Conservation (phyloP, 2,329 filamentous ascomycete genomes). For the Scedosporium minutisporum region DNA sequence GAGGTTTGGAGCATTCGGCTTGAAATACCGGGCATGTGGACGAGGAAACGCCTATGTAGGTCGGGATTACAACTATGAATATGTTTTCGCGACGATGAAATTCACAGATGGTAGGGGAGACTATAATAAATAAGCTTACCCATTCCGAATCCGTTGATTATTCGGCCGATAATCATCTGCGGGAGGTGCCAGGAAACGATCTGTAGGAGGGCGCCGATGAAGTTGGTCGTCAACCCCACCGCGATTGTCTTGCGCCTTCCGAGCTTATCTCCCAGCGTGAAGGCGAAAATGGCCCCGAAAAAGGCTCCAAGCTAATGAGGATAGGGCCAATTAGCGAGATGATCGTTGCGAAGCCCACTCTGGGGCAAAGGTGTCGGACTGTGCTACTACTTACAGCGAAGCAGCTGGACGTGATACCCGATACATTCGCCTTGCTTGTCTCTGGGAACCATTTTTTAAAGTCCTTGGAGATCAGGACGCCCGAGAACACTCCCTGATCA, state of each 20-base stretch:
- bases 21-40: conserved; percentile 25
- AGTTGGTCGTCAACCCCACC: conserved; percentile 21
- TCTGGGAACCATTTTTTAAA: conserved; percentile 28
- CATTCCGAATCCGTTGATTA: conserved; percentile 31
- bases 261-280: conserved; percentile 21
- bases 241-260: conserved; percentile 22
- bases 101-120: not conserved
- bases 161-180: conserved; percentile 30
- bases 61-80: not conserved
- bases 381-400: conserved; percentile 25
- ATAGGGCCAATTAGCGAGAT: not conserved
- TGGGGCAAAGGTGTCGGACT: not conserved
- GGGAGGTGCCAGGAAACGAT: conserved; percentile 23
- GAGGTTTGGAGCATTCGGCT: conserved; percentile 21
- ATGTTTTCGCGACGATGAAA: not conserved
- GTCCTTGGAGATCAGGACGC: conserved; percentile 29
- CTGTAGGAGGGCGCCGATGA: conserved; percentile 24
- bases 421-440: conserved; percentile 27
- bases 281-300: conserved; percentile 20
- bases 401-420: conserved; percentile 32
- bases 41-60: conserved; percentile 15
- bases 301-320: conserved; percentile 21
- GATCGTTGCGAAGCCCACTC: not conserved
- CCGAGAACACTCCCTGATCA: conserved; percentile 30
- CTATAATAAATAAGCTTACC: conserved; percentile 9